These are phyloP conservation scores for Cordyceps cateniannulata DNA, from an alignment of 2,329 filamentous ascomycete genomes.

Conservation along the genomic window DNA sequence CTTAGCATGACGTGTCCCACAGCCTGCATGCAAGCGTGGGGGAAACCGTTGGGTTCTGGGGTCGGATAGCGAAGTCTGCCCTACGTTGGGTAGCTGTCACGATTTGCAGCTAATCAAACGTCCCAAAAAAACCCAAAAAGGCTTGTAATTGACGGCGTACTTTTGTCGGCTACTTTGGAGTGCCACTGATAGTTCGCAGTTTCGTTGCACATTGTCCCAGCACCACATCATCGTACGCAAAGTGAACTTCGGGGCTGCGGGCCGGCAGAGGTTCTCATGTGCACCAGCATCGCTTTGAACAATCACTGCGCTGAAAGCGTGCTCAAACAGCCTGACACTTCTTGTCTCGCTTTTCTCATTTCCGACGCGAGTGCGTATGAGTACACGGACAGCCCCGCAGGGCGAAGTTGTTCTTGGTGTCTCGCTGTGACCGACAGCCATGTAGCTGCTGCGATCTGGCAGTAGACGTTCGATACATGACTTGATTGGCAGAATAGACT, in stretches of 20 bases:
- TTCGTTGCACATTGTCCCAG: no score
- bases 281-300: no score
- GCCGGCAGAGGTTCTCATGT: no score
- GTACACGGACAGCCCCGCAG: not conserved
- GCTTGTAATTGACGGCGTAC: not conserved
- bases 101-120: not conserved
- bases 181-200: no score
- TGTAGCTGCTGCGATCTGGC: not conserved
- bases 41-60: not conserved
- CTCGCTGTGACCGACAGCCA: not conserved
- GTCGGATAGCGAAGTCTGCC: not conserved
- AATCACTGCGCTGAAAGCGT: no score
- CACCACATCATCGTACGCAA: no score
- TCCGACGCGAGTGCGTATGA: not conserved
- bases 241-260: no score
- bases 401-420: not conserved
- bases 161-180: not conserved
- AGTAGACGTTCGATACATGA: no score
- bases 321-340: not conserved
- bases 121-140: not conserved
- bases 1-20: not conserved
- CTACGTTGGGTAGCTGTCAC: not conserved
- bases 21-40: not conserved
- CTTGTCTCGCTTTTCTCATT: not conserved
- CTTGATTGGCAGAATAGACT: no score